Conservation (phyloP, 73 alveolate genomes). For the Tetrahymena borealis region DNA sequence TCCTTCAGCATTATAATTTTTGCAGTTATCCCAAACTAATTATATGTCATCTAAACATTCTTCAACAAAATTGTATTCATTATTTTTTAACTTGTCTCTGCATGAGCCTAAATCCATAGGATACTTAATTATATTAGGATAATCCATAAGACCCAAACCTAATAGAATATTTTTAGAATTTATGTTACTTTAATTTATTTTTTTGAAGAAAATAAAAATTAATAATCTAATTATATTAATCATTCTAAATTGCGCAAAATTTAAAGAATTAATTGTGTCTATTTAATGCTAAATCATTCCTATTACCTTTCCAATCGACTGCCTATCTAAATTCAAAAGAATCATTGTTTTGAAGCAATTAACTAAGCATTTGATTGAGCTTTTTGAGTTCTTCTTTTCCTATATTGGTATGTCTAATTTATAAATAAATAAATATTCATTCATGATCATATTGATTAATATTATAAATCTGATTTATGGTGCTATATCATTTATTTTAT, state of each 20-base stretch:
- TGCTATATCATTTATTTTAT: too few relatives aligned
- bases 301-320: constrained; percentile 39
- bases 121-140: constrained; percentile 45
- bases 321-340: constrained; percentile 44
- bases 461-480: neutral
- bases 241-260: neutral
- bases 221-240: neutral
- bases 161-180: neutral
- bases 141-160: constrained; percentile 47
- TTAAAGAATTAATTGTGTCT: neutral
- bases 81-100: constrained; percentile 31
- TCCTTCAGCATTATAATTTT: constrained; percentile 43
- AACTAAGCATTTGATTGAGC: constrained; percentile 16
- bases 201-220: neutral
- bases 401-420: neutral
- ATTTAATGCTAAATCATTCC: neutral
- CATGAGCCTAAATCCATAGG: constrained; percentile 64
- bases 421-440: neutral
- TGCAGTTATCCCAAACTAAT: constrained; percentile 62
- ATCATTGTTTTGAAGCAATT: constrained; percentile 8
- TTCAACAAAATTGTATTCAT: constrained; percentile 25
- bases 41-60: constrained; percentile 43
- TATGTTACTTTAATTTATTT: neutral
- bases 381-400: constrained; percentile 25
- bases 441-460: neutral